These are phyloP conservation scores for Penicillium longicatenatum DNA, from an alignment of 495 filamentous ascomycete species.

Conservation along the genomic window DNA sequence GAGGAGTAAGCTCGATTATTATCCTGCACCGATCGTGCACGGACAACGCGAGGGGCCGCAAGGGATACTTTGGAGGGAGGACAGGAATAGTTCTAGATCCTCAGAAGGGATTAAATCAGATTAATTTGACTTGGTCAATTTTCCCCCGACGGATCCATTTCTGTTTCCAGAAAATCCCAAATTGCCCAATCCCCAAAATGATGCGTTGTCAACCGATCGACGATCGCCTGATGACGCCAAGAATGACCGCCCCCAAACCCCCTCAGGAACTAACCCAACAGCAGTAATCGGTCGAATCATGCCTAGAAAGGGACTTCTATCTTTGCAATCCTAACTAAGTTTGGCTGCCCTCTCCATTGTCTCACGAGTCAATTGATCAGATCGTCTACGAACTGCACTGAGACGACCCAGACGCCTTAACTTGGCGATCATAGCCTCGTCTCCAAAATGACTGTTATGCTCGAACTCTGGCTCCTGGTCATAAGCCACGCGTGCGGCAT, in stretches of 20 bases:
- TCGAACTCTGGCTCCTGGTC: slow-evolving; percentile 79
- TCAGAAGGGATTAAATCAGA: background rate
- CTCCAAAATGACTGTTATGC: slow-evolving; percentile 76
- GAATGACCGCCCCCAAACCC: background rate
- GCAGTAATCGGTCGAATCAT: background rate
- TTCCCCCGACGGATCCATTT: background rate
- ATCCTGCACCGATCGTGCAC: slow-evolving; percentile 13
- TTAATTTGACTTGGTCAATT: background rate
- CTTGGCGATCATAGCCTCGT: slow-evolving; percentile 71
- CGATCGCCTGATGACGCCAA: background rate
- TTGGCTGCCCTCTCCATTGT: slow-evolving; percentile 58
- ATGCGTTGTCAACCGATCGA: slow-evolving; percentile 1
- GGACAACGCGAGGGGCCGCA: slow-evolving; percentile 26
- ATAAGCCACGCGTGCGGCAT: slow-evolving; percentile 83
- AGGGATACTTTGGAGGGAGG: slow-evolving; percentile 11
- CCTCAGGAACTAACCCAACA: background rate
- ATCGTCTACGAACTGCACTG: slow-evolving; percentile 46
- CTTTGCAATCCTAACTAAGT: slow-evolving; percentile 37
- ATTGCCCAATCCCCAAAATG: background rate
- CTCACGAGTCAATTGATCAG: slow-evolving; percentile 58
- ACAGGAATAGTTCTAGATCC: background rate
- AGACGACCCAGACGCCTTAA: slow-evolving; percentile 64
- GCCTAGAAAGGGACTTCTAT: background rate
- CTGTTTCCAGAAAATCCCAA: background rate
- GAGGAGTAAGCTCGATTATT: slow-evolving; percentile 6